These are phyloP conservation scores for Colletotrichum aenigma DNA, from an alignment of 2,329 filamentous ascomycete species.

Conservation along the genomic window DNA sequence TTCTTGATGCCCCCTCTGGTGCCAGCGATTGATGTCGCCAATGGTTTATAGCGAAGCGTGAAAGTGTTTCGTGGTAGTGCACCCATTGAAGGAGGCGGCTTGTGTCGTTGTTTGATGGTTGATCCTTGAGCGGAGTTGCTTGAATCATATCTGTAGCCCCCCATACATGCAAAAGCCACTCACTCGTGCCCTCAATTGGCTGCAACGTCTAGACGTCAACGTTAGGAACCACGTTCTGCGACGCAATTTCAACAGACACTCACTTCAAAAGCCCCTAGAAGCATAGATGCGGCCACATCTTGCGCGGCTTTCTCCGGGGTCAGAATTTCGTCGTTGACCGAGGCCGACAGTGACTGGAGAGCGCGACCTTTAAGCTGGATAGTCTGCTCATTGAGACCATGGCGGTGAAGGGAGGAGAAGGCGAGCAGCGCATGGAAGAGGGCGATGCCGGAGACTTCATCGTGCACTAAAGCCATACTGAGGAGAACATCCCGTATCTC, in stretches of 20 bases:
- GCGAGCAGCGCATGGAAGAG: neutral
- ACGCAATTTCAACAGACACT: neutral
- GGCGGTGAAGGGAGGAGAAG: neutral
- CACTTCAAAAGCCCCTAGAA: conserved; percentile 1
- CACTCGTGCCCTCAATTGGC: neutral
- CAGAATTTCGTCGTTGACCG: neutral
- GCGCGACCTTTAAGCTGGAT: neutral
- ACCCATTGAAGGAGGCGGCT: neutral
- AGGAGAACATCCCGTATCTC: neutral
- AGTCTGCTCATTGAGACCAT: neutral
- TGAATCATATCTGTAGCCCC: neutral
- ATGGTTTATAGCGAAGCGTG: neutral
- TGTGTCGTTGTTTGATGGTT: neutral
- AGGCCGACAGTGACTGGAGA: neutral
- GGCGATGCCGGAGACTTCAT: neutral
- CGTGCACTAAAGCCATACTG: neutral
- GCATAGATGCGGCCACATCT: neutral
- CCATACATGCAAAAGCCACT: neutral
- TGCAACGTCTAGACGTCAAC: neutral
- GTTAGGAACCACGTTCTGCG: neutral
- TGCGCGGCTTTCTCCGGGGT: neutral
- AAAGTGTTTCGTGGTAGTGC: neutral
- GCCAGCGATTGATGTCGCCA: neutral
- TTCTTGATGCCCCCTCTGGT: neutral
- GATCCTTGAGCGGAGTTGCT: neutral